Conservation (phyloP, 202 grass and related monocot species). For the Zizania palustris region DNA sequence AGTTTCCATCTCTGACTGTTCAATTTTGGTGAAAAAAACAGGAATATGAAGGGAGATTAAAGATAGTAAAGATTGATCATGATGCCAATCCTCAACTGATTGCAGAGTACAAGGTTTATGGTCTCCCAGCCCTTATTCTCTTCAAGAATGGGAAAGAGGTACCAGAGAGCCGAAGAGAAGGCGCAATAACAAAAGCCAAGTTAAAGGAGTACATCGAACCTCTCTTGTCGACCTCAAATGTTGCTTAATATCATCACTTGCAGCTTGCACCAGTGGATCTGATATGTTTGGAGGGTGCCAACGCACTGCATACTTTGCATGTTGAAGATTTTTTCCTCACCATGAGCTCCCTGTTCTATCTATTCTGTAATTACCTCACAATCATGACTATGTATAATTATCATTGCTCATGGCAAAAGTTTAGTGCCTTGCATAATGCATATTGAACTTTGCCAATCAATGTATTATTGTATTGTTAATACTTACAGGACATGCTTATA, state of each 20-base stretch:
- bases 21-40: slow-evolving; percentile 44
- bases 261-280: background rate
- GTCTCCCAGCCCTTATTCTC: slow-evolving; percentile 77
- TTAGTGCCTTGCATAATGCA: background rate
- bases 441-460: background rate
- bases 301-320: background rate
- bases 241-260: slow-evolving; percentile 36
- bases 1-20: background rate
- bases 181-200: slow-evolving; percentile 82
- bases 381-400: slow-evolving; percentile 22
- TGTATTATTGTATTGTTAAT: background rate
- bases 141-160: slow-evolving; percentile 92
- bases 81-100: slow-evolving; percentile 80
- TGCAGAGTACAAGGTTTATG: slow-evolving; percentile 82
- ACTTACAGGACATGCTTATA: background rate
- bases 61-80: slow-evolving; percentile 93
- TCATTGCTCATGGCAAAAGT: slow-evolving; percentile 11
- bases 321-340: slow-evolving; percentile 10
- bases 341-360: slow-evolving; percentile 7
- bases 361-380: slow-evolving; percentile 35
- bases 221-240: slow-evolving; percentile 54
- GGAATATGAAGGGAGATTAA: slow-evolving; percentile 79
- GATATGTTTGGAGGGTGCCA: slow-evolving; percentile 18
- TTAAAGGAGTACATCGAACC: slow-evolving; percentile 85
- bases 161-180: slow-evolving; percentile 85